Percentiles rank a stretch among this genome's conserved stretches.
phyloP scores from a whole-genome alignment of 805 yeast genomes.

The Zygoascus bituminiphila region DNA sequence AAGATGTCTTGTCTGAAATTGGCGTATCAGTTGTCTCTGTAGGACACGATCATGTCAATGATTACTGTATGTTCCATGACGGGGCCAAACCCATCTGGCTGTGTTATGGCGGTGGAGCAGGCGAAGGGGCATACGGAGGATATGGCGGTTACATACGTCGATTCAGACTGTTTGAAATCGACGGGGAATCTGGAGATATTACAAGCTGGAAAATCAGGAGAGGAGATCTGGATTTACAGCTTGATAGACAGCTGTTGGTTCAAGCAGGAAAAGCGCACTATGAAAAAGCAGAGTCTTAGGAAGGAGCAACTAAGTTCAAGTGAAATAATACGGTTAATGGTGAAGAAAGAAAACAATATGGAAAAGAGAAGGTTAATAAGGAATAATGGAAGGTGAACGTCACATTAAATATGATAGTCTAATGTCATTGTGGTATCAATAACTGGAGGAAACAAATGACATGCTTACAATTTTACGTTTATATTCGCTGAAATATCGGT shows the following conservation, averaged over 20 bases:
- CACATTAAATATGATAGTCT: too few species aligned
- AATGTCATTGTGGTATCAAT: too few species aligned
- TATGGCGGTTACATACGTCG: constrained; percentile 83
- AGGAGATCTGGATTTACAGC: constrained; percentile 37
- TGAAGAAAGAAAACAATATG: too few species aligned
- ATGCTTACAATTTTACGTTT: too few species aligned
- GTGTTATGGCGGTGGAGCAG: constrained; percentile 90
- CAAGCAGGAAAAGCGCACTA: constrained; percentile 34
- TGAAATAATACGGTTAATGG: too few species aligned
- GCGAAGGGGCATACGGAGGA: constrained; percentile 96
- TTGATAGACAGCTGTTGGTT: constrained; percentile 48
- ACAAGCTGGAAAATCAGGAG: constrained; percentile 69
- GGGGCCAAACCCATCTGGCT: constrained; percentile 49
- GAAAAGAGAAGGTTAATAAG: too few species aligned
- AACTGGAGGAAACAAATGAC: too few species aligned
- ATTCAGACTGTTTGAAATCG: constrained; percentile 61
- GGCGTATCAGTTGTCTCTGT: constrained; percentile 72
- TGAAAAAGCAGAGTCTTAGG: neutral
- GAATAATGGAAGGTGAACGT: too few species aligned
- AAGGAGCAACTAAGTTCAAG: too few species aligned
- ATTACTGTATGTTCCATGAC: constrained; percentile 64
- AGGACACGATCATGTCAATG: constrained; percentile 96
- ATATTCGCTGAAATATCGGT: too few species aligned
- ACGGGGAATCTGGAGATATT: constrained; percentile 40
- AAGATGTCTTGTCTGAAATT: constrained; percentile 47